Evolutionary conservation across 495 filamentous ascomycete genomes (phyloP).

Genomic region (Xylaria venustula): DNA sequence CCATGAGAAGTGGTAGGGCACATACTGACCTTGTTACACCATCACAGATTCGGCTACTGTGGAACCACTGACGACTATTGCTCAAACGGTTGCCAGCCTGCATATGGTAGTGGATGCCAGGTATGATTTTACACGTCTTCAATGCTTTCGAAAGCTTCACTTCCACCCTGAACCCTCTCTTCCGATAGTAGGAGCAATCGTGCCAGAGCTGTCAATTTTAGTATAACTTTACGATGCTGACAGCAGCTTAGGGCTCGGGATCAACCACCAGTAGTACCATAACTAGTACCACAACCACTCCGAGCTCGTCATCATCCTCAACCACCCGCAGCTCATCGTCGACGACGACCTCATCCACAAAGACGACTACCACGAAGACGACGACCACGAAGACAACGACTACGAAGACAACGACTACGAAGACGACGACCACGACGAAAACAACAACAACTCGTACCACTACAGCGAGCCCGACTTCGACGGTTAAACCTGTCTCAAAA

Average conservation of each 20-base stretch:
- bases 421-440: too few species aligned
- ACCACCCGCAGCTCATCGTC: slow-evolving; percentile 14
- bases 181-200: not conserved
- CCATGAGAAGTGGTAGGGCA: not conserved
- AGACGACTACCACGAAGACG: too few species aligned
- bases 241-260: slow-evolving; percentile 1
- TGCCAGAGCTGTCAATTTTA: not conserved
- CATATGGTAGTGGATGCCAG: slow-evolving; percentile 39
- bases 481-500: slow-evolving; percentile 15
- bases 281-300: not conserved
- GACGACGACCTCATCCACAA: too few species aligned
- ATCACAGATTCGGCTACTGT: slow-evolving; percentile 32
- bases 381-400: slow-evolving; percentile 16
- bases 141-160: slow-evolving; percentile 14
- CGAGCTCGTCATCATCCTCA: slow-evolving; percentile 13
- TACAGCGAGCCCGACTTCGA: slow-evolving; percentile 12
- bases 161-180: slow-evolving; percentile 5
- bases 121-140: slow-evolving; percentile 16
- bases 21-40: slow-evolving; percentile 2
- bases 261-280: slow-evolving; percentile 8
- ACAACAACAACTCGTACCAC: slow-evolving; percentile 6
- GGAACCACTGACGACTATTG: slow-evolving; percentile 40
- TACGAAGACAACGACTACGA: slow-evolving; percentile 8
- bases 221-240: not conserved
- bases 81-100: slow-evolving; percentile 37